Base-by-base conservation (phyloP, 2,329 filamentous ascomycete species). In the Trichophyton rubrum region DNA sequence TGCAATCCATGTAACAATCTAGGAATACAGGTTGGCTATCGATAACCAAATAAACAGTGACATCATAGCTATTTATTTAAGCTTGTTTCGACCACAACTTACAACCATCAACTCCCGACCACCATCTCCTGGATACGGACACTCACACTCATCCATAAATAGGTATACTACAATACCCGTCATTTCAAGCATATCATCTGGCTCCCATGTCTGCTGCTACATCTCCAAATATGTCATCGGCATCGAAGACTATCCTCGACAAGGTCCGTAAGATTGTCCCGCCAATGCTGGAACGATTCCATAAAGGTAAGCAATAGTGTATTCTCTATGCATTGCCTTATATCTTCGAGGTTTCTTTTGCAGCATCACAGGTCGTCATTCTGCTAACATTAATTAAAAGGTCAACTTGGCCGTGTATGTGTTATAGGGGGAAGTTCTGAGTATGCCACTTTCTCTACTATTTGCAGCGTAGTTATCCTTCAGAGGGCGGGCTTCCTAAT, bases 381-480 rank as follows among this genome's bases (percentile, higher is more conserved):
- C 7, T 58, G 60, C 45, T 41, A 53, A 43, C 59, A 61, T 68
- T 43, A 68, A 24, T 49, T 61, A 3, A 67, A 33, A 95, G 92
- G 93, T 62, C 92, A 97, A 75, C 81, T 96, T 66, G 93, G 93
- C 3, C 84, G 93, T 60, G 85, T 99, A 59, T 93, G 85, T 59
- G 93, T 99, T 62, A 93, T 99, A 66, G 93, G 93, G 58, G 93
- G 93, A 45, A 95, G 90, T 70, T 86, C 92, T 72, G 92, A 97
- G 77, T 79, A 73, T 47, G 69, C 67, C 33, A 20, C 17, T 33
- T 41, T 51, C 7, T 6, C 49, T 43, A 15, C 15, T 9, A 17
- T 35, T 2, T 5, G 9, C 33, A 9, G 11, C 3, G 9, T 13
- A 38, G 9, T 38, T 13, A 38, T 38, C 33, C 2, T 38, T 38